Evolutionary conservation across 768 basidiomycete species (phyloP).

Genomic region (Tricholoma saponaceum): DNA sequence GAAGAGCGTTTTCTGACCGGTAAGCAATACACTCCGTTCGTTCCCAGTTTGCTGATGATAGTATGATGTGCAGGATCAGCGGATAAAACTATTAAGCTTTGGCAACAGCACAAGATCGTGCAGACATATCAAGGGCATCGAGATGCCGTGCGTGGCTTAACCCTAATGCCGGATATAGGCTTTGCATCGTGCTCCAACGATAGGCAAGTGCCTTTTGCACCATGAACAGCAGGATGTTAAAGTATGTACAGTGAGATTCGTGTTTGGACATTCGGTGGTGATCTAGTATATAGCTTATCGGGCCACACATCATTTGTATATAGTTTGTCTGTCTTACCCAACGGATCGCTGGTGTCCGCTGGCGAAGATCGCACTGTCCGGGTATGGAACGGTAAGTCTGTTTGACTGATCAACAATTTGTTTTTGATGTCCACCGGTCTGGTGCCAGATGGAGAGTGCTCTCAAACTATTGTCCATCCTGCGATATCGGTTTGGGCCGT

Average conservation of each 20-base stretch:
- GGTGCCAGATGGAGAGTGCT: slow-evolving; percentile 73
- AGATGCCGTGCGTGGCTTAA: slow-evolving; percentile 87
- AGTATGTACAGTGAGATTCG: slow-evolving; percentile 68
- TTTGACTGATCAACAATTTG: background rate
- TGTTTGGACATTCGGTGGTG: slow-evolving; percentile 86
- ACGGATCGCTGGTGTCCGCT: slow-evolving; percentile 79
- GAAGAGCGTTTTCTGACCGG: slow-evolving; percentile 81
- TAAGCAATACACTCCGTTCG: slow-evolving; percentile 19
- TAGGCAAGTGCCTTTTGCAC: slow-evolving; percentile 43
- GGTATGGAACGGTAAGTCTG: slow-evolving; percentile 76
- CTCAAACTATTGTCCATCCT: slow-evolving; percentile 88
- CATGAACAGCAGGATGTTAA: background rate
- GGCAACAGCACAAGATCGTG: slow-evolving; percentile 71
- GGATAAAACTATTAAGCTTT: slow-evolving; percentile 90
- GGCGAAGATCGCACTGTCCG: slow-evolving; percentile 94
- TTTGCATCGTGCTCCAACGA: slow-evolving; percentile 98
- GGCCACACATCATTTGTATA: slow-evolving; percentile 99
- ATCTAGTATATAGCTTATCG: slow-evolving; percentile 70
- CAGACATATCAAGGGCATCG: slow-evolving; percentile 82
- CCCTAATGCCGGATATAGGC: slow-evolving; percentile 76
- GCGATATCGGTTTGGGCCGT: slow-evolving; percentile 98
- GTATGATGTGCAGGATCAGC: slow-evolving; percentile 66
- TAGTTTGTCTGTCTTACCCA: slow-evolving; percentile 76
- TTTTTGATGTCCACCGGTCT: slow-evolving; percentile 1
- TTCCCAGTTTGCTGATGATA: background rate